phyloP scores from a whole-genome alignment of 768 basidiomycete species.

The Mycena alexandri region DNA sequence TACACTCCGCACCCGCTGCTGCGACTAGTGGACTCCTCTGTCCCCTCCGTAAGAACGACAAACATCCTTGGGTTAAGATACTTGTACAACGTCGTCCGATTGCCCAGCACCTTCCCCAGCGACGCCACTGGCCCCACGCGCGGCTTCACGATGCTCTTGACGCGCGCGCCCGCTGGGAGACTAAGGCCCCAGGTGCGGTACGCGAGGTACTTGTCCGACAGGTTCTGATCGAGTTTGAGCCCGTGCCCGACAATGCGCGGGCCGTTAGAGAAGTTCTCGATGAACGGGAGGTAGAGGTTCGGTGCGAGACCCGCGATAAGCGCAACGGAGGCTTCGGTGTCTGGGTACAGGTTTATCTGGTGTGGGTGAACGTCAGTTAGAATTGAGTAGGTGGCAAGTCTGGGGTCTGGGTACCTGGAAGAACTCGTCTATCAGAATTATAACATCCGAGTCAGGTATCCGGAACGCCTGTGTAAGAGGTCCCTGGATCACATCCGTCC shows the following conservation, averaged over 20 bases:
- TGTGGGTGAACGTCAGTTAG: constrained; percentile 1
- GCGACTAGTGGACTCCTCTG: constrained; percentile 35
- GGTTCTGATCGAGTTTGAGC: constrained; percentile 55
- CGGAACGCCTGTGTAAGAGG: constrained; percentile 71
- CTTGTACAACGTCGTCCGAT: constrained; percentile 92
- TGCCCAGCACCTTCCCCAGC: constrained; percentile 86
- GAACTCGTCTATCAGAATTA: constrained; percentile 81
- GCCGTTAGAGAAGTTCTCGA: constrained; percentile 54
- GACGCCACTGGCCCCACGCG: constrained; percentile 74
- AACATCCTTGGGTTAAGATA: constrained; percentile 89
- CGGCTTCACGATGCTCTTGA: constrained; percentile 65
- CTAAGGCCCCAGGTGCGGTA: constrained; percentile 76
- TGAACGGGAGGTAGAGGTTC: constrained; percentile 69
- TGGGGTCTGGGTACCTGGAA: constrained; percentile 67
- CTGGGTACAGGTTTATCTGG: constrained; percentile 78
- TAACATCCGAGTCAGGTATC: constrained; percentile 60
- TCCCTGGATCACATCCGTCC: constrained; percentile 71
- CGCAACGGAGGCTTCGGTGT: constrained; percentile 58
- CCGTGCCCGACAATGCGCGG: constrained; percentile 71
- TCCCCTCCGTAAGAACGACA: constrained; percentile 67
- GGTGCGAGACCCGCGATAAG: constrained; percentile 60
- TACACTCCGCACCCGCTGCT: constrained; percentile 77
- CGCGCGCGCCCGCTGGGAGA: constrained; percentile 67
- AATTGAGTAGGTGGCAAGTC: not conserved
- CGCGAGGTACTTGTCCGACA: constrained; percentile 62